A percentile compares a stretch with the other conserved stretches of the same genome.
These are phyloP conservation scores for Cercospora brassicicola DNA, from an alignment of 2,329 filamentous ascomycete genomes.

Conservation along the genomic window DNA sequence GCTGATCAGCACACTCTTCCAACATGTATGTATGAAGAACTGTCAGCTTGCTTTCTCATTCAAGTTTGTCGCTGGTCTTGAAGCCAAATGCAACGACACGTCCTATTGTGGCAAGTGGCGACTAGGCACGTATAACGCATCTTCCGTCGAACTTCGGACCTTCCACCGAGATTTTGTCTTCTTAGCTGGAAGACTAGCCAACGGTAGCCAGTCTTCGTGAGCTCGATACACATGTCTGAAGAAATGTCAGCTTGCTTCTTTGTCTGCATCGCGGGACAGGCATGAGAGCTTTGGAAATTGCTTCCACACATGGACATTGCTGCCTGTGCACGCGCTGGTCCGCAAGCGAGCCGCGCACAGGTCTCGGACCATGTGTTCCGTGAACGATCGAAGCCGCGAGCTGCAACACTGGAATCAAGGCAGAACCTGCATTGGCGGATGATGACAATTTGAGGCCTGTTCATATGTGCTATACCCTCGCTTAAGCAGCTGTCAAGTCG, in stretches of 20 bases:
- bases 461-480: neutral
- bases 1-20: neutral
- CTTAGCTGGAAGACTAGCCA: neutral
- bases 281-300: neutral
- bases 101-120: neutral
- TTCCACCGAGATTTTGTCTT: neutral
- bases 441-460: conserved; percentile 14
- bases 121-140: neutral
- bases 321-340: neutral
- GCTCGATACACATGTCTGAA: neutral
- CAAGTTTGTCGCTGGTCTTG: neutral
- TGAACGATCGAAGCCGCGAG: neutral
- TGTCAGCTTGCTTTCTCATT: neutral
- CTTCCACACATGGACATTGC: neutral
- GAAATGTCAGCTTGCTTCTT: conserved; percentile 5
- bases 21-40: neutral
- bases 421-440: neutral
- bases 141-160: neutral
- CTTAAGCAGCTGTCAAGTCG: conserved; percentile 5
- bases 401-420: neutral
- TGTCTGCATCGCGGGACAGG: neutral
- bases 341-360: neutral
- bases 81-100: neutral
- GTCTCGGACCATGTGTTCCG: neutral
- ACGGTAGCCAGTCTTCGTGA: neutral